Base-by-base conservation (phyloP, 257 asterid genomes). In the Verbascum thapsus region DNA sequence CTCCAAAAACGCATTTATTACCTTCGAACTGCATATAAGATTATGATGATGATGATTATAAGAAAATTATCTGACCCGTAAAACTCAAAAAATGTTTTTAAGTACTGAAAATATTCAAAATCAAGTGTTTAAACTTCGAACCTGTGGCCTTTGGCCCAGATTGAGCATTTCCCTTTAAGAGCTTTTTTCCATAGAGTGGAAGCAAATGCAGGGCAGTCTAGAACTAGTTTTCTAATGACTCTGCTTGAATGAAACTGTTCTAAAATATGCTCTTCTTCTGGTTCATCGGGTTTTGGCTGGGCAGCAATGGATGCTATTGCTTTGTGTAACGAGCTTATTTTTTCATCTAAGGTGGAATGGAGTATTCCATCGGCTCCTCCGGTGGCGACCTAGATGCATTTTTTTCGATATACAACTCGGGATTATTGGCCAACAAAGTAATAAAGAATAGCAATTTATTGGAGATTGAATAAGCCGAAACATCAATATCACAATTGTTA, bases 61-160 rank as follows among this genome's bases (percentile, higher is more conserved):
- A 74, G 58, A 10, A 66, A 61, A 32, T 18, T 20, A 12, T 13
- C 26, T 30, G 15, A 41, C 6, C 22, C 7, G 5, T 26, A 26
- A 20, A 11, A 16, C 45, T 38, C 56, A 6, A 3, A 23, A 39
- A 58, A 53, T 1, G 43, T 10, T n/a, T n/a, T n/a, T 44, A 19
- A 53, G 51, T 8, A 5, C 5, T 56, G 53, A 65, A 58, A 23
- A 8, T 7, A 16, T 39, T 22, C 9, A 8, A 19, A n/a, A 26
- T 3, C 20, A 41, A 41, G 39, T 38, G 49, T 26, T 26, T 5
- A 1, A 26, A 5, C 32, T 26, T 53, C 74, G 48, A 70, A 92
- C 98, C 97, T 85, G 84, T 84, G 95, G 35, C 99, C 97, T 68
- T 90, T 83, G 40, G 79, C 87, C 95, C 82, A 85, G 23, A 53